Evolutionary conservation across 2,329 filamentous ascomycete species (phyloP).

Genomic region (Ceratocystis ficicola): DNA sequence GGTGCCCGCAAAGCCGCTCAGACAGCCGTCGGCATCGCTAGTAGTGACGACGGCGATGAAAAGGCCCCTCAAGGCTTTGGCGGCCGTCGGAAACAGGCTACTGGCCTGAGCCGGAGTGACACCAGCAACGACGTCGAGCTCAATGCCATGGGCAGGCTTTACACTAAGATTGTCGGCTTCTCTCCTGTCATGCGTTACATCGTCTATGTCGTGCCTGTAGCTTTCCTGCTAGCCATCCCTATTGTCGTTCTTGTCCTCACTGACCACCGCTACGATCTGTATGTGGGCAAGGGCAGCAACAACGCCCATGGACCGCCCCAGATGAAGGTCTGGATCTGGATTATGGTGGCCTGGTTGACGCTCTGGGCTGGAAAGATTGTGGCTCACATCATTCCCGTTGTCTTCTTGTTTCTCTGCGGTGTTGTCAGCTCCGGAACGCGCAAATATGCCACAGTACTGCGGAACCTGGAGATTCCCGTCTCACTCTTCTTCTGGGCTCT

Average conservation of each 20-base stretch:
- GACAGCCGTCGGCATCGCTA: slow-evolving; percentile 28
- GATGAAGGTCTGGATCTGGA: slow-evolving; percentile 54
- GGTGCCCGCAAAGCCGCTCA: slow-evolving; percentile 41
- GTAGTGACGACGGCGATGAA: slow-evolving; percentile 29
- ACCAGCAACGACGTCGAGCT: slow-evolving; percentile 41
- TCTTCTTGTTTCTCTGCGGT: slow-evolving; percentile 58
- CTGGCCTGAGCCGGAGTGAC: slow-evolving; percentile 32
- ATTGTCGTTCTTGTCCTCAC: slow-evolving; percentile 44
- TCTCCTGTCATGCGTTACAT: slow-evolving; percentile 54
- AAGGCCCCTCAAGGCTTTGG: slow-evolving; percentile 32
- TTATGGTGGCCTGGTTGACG: slow-evolving; percentile 54
- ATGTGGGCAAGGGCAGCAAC: slow-evolving; percentile 29
- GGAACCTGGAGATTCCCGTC: slow-evolving; percentile 51
- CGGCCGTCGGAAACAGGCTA: slow-evolving; percentile 40
- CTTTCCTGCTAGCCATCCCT: slow-evolving; percentile 48
- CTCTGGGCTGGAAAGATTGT: slow-evolving; percentile 57
- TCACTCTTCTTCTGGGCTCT: slow-evolving; percentile 59
- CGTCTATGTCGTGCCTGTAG: slow-evolving; percentile 55
- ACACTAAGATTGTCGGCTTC: slow-evolving; percentile 51
- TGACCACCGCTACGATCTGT: slow-evolving; percentile 31
- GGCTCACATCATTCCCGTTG: slow-evolving; percentile 45
- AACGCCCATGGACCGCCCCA: slow-evolving; percentile 37
- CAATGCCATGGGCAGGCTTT: slow-evolving; percentile 54
- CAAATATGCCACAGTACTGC: slow-evolving; percentile 56
- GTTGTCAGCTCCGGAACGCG: slow-evolving; percentile 57